Percentiles rank a stretch among this genome's conserved stretches.
These are phyloP conservation scores for Saccharomycopsis synnaedendra DNA, from an alignment of 805 yeast genomes.

Conservation along the genomic window DNA sequence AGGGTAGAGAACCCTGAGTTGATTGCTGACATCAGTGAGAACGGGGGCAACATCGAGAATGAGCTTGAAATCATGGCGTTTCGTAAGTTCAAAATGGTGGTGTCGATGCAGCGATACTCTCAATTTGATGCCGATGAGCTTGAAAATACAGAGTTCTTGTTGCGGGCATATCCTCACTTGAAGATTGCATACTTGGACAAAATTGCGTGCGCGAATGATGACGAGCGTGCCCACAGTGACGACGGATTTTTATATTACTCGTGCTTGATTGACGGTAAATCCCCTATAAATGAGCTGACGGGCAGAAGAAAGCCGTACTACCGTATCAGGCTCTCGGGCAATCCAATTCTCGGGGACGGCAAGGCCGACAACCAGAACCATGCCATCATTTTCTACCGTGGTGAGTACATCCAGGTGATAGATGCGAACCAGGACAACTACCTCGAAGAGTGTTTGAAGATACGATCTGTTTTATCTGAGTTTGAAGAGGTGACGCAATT, in stretches of 20 bases:
- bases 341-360: conserved; percentile 82
- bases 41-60: conserved; percentile 60
- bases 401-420: conserved; percentile 74
- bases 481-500: conserved; percentile 70
- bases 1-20: conserved; percentile 93
- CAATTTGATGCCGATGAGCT: conserved; percentile 63
- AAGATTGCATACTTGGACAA: conserved; percentile 92
- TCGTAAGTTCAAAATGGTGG: conserved; percentile 71
- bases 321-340: conserved; percentile 70
- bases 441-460: conserved; percentile 74
- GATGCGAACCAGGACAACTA: conserved; percentile 86
- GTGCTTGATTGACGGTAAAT: conserved; percentile 71
- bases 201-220: conserved; percentile 81
- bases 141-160: conserved; percentile 69
- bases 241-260: conserved; percentile 49
- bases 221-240: conserved; percentile 57
- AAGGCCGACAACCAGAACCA: conserved; percentile 83
- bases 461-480: conserved; percentile 72
- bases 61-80: conserved; percentile 56
- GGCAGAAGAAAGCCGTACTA: conserved; percentile 71
- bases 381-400: conserved; percentile 68
- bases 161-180: conserved; percentile 76
- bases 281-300: conserved; percentile 50
- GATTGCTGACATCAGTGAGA: conserved; percentile 72
- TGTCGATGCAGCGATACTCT: conserved; percentile 78